Evolutionary conservation across 306 rosid species (phyloP).

Genomic region (Cicer chorassanicum): DNA sequence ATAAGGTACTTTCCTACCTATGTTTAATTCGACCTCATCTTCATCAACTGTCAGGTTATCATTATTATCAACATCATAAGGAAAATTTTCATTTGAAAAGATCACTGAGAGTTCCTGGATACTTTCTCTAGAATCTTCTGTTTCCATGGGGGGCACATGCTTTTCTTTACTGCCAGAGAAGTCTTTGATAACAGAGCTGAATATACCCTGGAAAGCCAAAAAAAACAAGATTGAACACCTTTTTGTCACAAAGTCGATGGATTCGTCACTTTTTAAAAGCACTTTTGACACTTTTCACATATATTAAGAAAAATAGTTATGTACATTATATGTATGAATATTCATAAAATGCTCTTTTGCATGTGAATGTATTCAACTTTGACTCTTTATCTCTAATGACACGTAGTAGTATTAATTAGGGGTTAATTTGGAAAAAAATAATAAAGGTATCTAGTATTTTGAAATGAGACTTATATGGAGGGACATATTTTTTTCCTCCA

Average conservation of each 20-base stretch:
- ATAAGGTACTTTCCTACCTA: slow-evolving; percentile 59
- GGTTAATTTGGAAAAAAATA: no score
- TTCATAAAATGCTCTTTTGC: no score
- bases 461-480: no score
- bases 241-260: slow-evolving; percentile 15
- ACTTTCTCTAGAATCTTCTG: slow-evolving; percentile 67
- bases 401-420: no score
- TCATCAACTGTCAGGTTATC: slow-evolving; percentile 54
- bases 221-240: slow-evolving; percentile 11
- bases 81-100: slow-evolving; percentile 69
- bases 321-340: no score
- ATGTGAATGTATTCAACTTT: no score
- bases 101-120: slow-evolving; percentile 61
- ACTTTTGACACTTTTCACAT: no score
- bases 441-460: no score
- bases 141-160: slow-evolving; percentile 57
- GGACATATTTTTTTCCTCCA: no score
- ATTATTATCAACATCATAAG: slow-evolving; percentile 47
- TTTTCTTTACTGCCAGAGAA: slow-evolving; percentile 77
- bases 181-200: slow-evolving; percentile 85
- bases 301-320: no score
- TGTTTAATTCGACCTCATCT: slow-evolving; percentile 60
- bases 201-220: slow-evolving; percentile 68
- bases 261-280: not conserved
- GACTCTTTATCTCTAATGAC: no score